A percentile compares a stretch with the other conserved stretches of the same genome.
Conservation (phyloP, 192 early-diverging fungal genomes). For the Coemansia nantahalensis region DNA sequence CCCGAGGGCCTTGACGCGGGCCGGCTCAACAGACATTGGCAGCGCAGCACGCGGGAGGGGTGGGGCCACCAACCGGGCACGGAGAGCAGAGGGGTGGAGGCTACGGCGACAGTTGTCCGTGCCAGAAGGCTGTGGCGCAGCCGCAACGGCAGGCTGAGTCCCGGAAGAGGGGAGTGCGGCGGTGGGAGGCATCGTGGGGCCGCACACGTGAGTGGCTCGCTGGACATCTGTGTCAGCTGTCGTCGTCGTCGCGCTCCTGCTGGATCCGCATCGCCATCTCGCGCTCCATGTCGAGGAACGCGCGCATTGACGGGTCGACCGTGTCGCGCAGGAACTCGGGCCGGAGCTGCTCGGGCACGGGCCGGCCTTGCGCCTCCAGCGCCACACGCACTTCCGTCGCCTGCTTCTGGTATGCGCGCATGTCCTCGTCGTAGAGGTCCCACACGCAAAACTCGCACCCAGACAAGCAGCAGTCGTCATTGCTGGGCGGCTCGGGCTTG, state of each 20-base stretch:
- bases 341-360: slow-evolving; percentile 31
- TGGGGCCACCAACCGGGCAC: too few relatives aligned
- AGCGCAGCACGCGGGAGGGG: too few relatives aligned
- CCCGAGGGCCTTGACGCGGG: slow-evolving; percentile 8
- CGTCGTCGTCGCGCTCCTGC: slow-evolving; percentile 25
- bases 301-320: slow-evolving; percentile 49
- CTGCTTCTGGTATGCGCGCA: slow-evolving; percentile 47
- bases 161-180: too few relatives aligned
- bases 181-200: too few relatives aligned
- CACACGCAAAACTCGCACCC: slow-evolving; percentile 54
- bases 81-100: too few relatives aligned
- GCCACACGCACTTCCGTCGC: slow-evolving; percentile 21
- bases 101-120: too few relatives aligned
- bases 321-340: slow-evolving; percentile 32
- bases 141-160: too few relatives aligned
- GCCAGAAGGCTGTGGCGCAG: too few relatives aligned
- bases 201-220: slow-evolving; percentile 4
- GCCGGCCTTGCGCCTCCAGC: slow-evolving; percentile 23
- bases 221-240: too few relatives aligned
- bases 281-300: slow-evolving; percentile 50
- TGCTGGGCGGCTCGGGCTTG: slow-evolving; percentile 48
- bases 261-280: slow-evolving; percentile 40
- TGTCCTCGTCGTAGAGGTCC: slow-evolving; percentile 54
- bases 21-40: background rate
- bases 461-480: slow-evolving; percentile 43